Evolutionary conservation across 176 grass and related monocot genomes (phyloP), one percentile per base, ranked within the genome.

Genomic region (Cymbopogon citratus): DNA sequence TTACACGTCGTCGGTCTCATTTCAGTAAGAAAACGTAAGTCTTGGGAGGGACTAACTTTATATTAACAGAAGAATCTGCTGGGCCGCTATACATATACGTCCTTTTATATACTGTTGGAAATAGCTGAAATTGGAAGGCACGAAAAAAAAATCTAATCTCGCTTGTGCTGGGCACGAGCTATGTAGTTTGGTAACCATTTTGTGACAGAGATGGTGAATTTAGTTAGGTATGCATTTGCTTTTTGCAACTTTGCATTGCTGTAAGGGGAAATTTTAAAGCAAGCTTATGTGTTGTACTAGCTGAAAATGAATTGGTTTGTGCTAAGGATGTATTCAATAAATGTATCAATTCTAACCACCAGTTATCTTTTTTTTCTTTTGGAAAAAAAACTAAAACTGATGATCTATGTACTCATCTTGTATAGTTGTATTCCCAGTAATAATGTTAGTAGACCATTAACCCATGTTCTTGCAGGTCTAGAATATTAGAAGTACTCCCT

Each of bases 191-290:
- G 51, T 40, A 21, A 39, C 21, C 6, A 15, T 43, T 77, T 56
- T 75, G 29, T 73, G 71, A 66, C 40, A 41, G 31, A 31, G 43
- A 84, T 66, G 78, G 75, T 28, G 82, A 81, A 36, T 34, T 5
- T 86, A 89, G 78, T 5, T 82, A 85, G 73, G 57, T 82, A 25
- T 12, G 82, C 71, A 44, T 85, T 85, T 86, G 65, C 27, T 85
- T 89, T 89, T 73, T 60, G 41, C 5, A 66, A 77, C 13, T 43
- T 28, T 69, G 5, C 79, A 21, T 28, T 51, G 16, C 59, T 34
- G 40, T 34, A 67, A 57, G 27, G 66, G 11, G 45, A 56, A 46
- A 11, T 23, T 45, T 66, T 59, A 34, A 19, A 56, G n/a, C 83
- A 71, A 65, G 63, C 7, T 45, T 89, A 82, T 90, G 34, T 74